Evolutionary conservation across 163 green algal genomes (phyloP).

Genomic region (Prototheca stagnorum): DNA sequence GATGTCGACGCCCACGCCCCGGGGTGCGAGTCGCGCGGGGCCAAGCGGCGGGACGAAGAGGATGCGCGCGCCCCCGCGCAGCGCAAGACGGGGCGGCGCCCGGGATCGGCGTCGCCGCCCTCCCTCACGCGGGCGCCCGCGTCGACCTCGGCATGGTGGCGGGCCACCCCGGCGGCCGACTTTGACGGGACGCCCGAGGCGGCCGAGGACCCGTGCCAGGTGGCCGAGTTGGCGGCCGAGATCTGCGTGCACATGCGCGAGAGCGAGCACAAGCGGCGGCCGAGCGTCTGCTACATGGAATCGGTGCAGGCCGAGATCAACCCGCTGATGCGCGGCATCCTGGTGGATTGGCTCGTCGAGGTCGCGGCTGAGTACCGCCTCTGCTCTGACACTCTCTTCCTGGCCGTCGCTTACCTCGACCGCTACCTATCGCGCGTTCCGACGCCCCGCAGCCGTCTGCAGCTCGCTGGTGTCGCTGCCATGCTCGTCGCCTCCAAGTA

Average conservation of each 20-base stretch:
- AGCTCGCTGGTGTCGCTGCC: slow-evolving; percentile 74
- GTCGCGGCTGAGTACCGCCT: slow-evolving; percentile 87
- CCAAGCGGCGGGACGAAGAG: too few species aligned
- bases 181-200: too few species aligned
- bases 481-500: slow-evolving; percentile 72
- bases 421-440: slow-evolving; percentile 50
- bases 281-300: slow-evolving; percentile 46
- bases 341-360: slow-evolving; percentile 97
- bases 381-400: slow-evolving; percentile 80
- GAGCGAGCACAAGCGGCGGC: slow-evolving; percentile 24
- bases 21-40: too few species aligned
- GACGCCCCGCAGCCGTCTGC: slow-evolving; percentile 38
- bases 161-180: too few species aligned
- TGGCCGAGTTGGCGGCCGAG: too few species aligned
- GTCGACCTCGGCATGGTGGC: too few species aligned
- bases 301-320: slow-evolving; percentile 72
- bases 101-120: too few species aligned
- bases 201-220: too few species aligned
- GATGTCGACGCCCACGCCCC: too few species aligned
- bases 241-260: slow-evolving; percentile 27
- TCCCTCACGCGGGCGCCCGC: too few species aligned
- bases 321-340: slow-evolving; percentile 77
- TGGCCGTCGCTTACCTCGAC: slow-evolving; percentile 84
- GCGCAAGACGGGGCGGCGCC: too few species aligned
- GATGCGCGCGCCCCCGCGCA: too few species aligned